phyloP scores from a whole-genome alignment of 164 flowering plant species.

The Tetrastigma voinierianum region DNA sequence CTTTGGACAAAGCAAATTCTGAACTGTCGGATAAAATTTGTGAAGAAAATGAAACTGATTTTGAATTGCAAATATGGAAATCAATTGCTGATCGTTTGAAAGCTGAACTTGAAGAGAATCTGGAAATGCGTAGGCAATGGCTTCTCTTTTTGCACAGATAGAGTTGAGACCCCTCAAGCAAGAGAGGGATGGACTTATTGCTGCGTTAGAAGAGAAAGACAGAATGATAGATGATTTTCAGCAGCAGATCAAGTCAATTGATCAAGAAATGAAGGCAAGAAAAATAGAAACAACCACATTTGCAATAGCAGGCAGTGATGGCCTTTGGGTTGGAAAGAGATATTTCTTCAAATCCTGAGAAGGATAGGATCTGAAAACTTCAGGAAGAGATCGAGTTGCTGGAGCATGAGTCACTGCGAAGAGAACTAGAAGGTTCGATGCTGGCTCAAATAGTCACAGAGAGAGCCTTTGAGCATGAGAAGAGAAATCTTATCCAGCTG shows the following conservation, averaged over 20 bases:
- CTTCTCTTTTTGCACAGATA: slow-evolving; percentile 57
- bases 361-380: slow-evolving; percentile 17
- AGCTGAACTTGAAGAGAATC: slow-evolving; percentile 34
- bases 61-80: slow-evolving; percentile 50
- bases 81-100: slow-evolving; percentile 42
- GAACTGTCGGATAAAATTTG: slow-evolving; percentile 33
- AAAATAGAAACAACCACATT: slow-evolving; percentile 10
- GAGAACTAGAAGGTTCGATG: slow-evolving; percentile 43
- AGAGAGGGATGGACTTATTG: slow-evolving; percentile 35
- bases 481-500: slow-evolving; percentile 27
- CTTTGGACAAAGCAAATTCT: slow-evolving; percentile 32
- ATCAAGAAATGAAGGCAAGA: slow-evolving; percentile 17
- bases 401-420: slow-evolving; percentile 44
- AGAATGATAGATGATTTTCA: slow-evolving; percentile 32
- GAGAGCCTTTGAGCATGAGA: slow-evolving; percentile 33
- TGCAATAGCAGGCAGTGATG: slow-evolving; percentile 3
- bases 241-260: slow-evolving; percentile 24
- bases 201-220: slow-evolving; percentile 35
- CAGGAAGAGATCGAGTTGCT: slow-evolving; percentile 31
- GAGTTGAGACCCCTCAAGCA: slow-evolving; percentile 40
- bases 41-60: slow-evolving; percentile 44
- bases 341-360: slow-evolving; percentile 10
- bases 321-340: slow-evolving; percentile 15
- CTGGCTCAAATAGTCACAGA: slow-evolving; percentile 36
- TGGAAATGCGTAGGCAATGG: slow-evolving; percentile 39